A percentile compares a stretch with the other conserved stretches of the same genome.
These are phyloP conservation scores for Posidonia australis DNA, from an alignment of 106 monocot species.

Conservation along the genomic window DNA sequence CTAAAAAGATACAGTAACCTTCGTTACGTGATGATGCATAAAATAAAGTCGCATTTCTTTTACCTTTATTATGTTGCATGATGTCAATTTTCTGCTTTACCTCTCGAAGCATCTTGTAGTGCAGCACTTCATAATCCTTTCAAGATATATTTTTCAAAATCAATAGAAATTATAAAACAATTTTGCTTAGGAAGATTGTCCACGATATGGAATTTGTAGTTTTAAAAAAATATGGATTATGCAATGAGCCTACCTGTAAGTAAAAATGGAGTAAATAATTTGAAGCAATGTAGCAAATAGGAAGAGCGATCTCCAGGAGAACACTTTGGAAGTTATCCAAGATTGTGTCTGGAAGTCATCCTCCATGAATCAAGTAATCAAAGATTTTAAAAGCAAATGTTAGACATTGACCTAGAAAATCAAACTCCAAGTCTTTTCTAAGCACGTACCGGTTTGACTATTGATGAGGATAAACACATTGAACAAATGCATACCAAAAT, in stretches of 20 bases:
- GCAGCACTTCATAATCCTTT: conserved; percentile 67
- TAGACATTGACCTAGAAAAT: conserved; percentile 43
- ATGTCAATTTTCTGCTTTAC: conserved; percentile 44
- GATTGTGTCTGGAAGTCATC: conserved; percentile 31
- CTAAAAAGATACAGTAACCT: no score
- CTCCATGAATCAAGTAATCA: conserved; percentile 22
- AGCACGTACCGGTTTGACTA: not conserved
- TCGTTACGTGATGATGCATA: no score
- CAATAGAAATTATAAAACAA: not conserved
- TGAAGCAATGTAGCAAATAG: conserved; percentile 41
- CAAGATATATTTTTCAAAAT: not conserved
- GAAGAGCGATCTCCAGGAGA: conserved; percentile 42
- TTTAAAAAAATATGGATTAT: no score
- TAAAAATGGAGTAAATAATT: conserved; percentile 67
- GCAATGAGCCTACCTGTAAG: conserved; percentile 58
- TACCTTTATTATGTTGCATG: conserved; percentile 49
- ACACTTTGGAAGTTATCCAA: conserved; percentile 47
- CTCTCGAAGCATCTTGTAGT: conserved; percentile 56
- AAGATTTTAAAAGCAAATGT: conserved; percentile 45
- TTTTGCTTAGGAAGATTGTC: not conserved
- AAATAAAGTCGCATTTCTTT: not conserved
- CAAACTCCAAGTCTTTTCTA: no score
- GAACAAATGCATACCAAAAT: conserved; percentile 40
- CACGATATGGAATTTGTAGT: not conserved
- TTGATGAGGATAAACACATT: not conserved